Evolutionary conservation across 495 filamentous ascomycete species (phyloP).

Genomic region (Choiromyces venosus): DNA sequence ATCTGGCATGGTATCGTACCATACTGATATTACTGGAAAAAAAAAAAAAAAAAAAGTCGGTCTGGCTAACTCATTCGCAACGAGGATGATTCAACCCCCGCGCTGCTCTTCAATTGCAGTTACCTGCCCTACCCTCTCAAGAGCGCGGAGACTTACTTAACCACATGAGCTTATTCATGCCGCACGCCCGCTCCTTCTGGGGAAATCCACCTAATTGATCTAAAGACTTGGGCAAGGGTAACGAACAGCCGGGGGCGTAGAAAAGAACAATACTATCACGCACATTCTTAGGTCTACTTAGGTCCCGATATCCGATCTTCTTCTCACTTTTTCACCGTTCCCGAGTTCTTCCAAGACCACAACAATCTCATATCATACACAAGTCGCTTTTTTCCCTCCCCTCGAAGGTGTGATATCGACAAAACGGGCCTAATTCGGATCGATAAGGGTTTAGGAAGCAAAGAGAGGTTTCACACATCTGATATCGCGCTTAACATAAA

Average conservation of each 20-base stretch:
- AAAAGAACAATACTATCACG: neutral
- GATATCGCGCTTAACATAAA: neutral
- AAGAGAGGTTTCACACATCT: neutral
- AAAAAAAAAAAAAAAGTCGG: neutral
- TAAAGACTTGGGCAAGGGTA: neutral
- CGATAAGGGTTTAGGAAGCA: neutral
- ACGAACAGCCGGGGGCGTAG: neutral
- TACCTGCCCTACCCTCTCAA: neutral
- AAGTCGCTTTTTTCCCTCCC: neutral
- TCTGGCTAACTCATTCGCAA: no score
- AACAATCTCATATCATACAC: neutral
- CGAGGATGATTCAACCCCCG: no score
- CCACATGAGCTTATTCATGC: conserved; percentile 6
- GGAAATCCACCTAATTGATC: neutral
- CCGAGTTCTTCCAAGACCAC: neutral
- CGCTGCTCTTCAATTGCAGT: neutral
- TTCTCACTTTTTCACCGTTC: neutral
- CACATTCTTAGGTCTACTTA: neutral
- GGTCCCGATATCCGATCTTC: neutral
- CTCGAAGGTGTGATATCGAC: neutral
- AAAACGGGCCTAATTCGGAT: neutral
- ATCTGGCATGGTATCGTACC: neutral
- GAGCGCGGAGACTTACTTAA: neutral
- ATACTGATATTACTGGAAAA: neutral
- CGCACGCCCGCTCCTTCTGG: neutral